Evolutionary conservation across 2,329 filamentous ascomycete species (phyloP).

Genomic region (Ascochyta fabae): DNA sequence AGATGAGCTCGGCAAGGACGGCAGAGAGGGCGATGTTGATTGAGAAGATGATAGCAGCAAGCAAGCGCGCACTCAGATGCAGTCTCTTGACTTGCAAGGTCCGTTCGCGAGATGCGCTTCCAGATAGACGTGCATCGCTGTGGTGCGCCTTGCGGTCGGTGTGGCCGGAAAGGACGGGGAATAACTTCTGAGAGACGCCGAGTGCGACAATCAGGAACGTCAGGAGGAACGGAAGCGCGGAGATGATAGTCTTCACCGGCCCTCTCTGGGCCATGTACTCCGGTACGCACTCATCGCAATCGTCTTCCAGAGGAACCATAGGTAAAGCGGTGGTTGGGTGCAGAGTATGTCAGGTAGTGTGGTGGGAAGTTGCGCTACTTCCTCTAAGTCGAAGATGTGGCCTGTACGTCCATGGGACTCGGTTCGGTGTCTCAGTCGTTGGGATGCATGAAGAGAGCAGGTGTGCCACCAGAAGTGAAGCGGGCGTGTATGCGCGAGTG

Average conservation of each 20-base stretch:
- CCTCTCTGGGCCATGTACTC: constrained; percentile 52
- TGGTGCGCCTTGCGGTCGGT: constrained; percentile 66
- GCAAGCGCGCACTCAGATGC: constrained; percentile 39
- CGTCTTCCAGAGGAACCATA: constrained; percentile 50
- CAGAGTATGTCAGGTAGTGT: background rate
- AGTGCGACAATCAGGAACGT: constrained; percentile 71
- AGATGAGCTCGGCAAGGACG: constrained; percentile 78
- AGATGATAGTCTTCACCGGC: constrained; percentile 62
- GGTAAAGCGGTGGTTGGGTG: constrained; percentile 11
- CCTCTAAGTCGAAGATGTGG: constrained; percentile 14
- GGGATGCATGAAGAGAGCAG: constrained; percentile 13
- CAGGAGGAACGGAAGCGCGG: constrained; percentile 71
- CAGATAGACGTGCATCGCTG: constrained; percentile 66
- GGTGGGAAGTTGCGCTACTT: constrained; percentile 11
- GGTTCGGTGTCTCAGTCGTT: constrained; percentile 20
- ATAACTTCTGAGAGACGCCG: constrained; percentile 71
- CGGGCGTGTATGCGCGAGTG: background rate
- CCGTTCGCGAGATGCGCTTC: constrained; percentile 31
- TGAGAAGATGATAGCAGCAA: constrained; percentile 72
- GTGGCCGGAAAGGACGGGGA: constrained; percentile 71
- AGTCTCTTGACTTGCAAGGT: constrained; percentile 48
- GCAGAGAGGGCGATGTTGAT: constrained; percentile 78
- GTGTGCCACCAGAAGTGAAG: constrained; percentile 10
- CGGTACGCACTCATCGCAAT: constrained; percentile 67
- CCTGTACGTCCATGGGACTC: constrained; percentile 36